Percentiles rank a stretch among this genome's conserved stretches.
These are phyloP conservation scores for Marasmius oreades DNA, from an alignment of 1,284 basidiomycete species.

Conservation along the genomic window DNA sequence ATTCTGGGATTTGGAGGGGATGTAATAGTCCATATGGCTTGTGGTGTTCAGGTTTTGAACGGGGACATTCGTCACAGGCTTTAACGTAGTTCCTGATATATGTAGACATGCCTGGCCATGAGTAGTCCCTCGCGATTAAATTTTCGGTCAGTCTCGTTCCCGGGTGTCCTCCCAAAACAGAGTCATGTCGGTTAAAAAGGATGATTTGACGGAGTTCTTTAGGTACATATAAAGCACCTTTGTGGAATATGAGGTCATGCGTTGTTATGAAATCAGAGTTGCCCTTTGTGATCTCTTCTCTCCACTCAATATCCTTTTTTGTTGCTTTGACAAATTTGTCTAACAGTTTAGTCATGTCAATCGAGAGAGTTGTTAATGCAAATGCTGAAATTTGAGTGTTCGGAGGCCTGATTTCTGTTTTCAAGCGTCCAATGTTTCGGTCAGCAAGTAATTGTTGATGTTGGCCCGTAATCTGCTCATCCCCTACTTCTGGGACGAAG, in stretches of 20 bases:
- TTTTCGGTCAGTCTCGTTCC: slow-evolving; percentile 12
- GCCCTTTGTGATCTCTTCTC: not conserved
- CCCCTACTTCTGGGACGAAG: not conserved
- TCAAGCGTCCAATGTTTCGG: not conserved
- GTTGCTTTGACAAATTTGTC: not conserved
- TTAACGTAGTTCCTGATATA: slow-evolving; percentile 11
- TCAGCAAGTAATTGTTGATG: not conserved
- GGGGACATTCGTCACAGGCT: not conserved
- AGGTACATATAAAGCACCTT: slow-evolving; percentile 13
- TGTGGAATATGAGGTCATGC: slow-evolving; percentile 11
- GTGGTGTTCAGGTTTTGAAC: not conserved
- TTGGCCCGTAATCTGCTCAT: not conserved
- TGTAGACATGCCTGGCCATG: slow-evolving; percentile 15
- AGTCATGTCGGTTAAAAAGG: slow-evolving; percentile 9
- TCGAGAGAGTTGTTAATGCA: not conserved
- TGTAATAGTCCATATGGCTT: slow-evolving; percentile 1
- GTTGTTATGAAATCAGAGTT: not conserved
- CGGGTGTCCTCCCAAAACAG: slow-evolving; percentile 11
- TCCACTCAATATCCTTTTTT: not conserved
- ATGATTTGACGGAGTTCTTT: slow-evolving; percentile 4
- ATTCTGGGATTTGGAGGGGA: slow-evolving; percentile 18
- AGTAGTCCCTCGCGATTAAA: slow-evolving; percentile 6
- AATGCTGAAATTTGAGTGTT: not conserved
- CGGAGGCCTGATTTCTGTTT: not conserved
- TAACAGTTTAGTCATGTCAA: not conserved